Conservation (phyloP, 139 green algal genomes). For the Closterium sp. region DNA sequence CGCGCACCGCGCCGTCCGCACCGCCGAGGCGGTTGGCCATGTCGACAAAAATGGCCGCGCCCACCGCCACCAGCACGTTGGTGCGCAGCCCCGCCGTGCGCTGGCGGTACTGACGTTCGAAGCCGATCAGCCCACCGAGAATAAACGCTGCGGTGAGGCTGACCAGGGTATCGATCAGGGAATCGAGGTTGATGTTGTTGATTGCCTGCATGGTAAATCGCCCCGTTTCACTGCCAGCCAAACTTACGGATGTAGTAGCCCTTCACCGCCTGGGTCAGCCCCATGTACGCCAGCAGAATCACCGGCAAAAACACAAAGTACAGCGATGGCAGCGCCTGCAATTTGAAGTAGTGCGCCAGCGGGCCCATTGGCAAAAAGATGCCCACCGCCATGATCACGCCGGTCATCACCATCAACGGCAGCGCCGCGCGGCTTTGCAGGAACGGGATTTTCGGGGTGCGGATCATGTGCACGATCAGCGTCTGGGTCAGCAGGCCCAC, state of each 20-base stretch:
- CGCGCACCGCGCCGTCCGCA: too few relatives aligned
- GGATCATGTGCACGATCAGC: slow-evolving; percentile 51
- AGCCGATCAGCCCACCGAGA: not conserved
- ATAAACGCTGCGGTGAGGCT: too few relatives aligned
- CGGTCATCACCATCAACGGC: slow-evolving; percentile 16
- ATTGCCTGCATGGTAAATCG: too few relatives aligned
- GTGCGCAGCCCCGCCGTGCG: not conserved
- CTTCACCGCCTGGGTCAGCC: too few relatives aligned
- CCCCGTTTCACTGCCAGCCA: too few relatives aligned
- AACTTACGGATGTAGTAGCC: too few relatives aligned
- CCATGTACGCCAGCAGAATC: too few relatives aligned
- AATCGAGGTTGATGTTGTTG: too few relatives aligned
- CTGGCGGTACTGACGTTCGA: not conserved
- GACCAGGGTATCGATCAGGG: too few relatives aligned
- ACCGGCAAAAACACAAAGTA: too few relatives aligned
- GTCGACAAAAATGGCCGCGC: not conserved
- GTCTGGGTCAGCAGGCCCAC: slow-evolving; percentile 45
- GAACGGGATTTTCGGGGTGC: slow-evolving; percentile 41
- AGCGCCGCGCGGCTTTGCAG: slow-evolving; percentile 39
- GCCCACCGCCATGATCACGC: slow-evolving; percentile 22
- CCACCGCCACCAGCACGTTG: not conserved
- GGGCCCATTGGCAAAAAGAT: slow-evolving; percentile 40
- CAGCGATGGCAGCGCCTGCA: not conserved
- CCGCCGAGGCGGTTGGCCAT: not conserved
- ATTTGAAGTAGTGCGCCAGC: not conserved